Evolutionary conservation across 129 eudicot genomes (phyloP), one percentile per base, ranked within the genome.

Genomic region (Ambrosia trifida): DNA sequence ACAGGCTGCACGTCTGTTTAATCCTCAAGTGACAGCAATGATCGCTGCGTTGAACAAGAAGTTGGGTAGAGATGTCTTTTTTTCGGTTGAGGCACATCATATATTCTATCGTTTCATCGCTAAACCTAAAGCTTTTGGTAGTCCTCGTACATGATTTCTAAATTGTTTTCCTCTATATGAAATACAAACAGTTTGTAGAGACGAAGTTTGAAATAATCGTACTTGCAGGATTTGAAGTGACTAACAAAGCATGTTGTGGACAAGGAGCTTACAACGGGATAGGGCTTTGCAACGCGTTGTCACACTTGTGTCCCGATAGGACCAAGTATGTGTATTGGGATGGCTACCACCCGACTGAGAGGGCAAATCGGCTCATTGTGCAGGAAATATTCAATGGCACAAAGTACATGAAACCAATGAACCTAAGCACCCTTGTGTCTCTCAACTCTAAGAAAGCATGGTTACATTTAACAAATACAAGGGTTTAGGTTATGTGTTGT

Each of bases 231-330:
- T 91, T 91, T 69, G 80, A 82, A 9, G 85, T 88, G 51, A 81
- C 85, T 10, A 84, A 85, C 76, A 63, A 52, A 9, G 97, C 97
- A 44, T 91, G 96, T 53, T 91, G 97, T 52, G 97, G 97, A 30
- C 97, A 91, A 85, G 95, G 97, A 50, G 85, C 79, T 47, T 85
- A 88, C 72, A 91, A 91, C 33, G 97, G 97, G 52, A 51, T 84
- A 0, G 96, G 96, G 0, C 83, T 86, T 0, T 91, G 97, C 78
- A 86, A 88, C 16, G 59, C 76, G 7, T 28, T 86, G 4, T 91
- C 96, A 17, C 86, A 88, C 74, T 62, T 91, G 77, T 91, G 97
- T 57, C 71, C 84, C 9, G 72, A 91, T 65, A 82, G 96, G 71
- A 81, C 86, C 67, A 5, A 73, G 12, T 91, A 88, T 44, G 95